Evolutionary conservation across 257 asterid genomes (phyloP).

Genomic region (Solanum corneliomulleri): DNA sequence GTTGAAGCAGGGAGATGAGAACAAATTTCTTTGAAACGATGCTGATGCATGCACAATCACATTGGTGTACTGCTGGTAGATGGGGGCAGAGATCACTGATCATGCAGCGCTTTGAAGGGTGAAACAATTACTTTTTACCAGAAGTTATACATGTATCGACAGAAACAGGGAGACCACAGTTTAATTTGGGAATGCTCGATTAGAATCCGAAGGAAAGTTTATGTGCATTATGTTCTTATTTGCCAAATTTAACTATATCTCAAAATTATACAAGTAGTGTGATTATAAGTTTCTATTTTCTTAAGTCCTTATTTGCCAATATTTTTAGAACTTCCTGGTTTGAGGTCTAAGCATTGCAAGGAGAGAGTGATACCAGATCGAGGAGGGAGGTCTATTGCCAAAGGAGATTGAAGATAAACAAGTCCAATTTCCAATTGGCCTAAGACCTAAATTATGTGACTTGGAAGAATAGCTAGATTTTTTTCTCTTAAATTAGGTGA

Average conservation of each 20-base stretch:
- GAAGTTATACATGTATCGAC: neutral
- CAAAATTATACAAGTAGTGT: neutral
- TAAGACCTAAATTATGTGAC: neutral
- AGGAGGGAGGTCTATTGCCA: neutral
- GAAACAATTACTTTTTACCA: neutral
- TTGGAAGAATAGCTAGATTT: neutral
- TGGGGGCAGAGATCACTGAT: neutral
- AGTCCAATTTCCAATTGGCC: neutral
- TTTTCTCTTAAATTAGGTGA: neutral
- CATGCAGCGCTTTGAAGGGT: neutral
- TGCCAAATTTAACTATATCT: too few relatives aligned
- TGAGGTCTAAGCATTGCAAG: neutral
- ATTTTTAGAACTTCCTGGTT: neutral
- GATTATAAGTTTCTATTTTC: neutral
- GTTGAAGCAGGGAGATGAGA: neutral
- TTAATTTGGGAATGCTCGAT: neutral
- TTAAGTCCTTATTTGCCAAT: neutral
- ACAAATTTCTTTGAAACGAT: neutral
- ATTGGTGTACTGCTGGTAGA: neutral
- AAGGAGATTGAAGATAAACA: neutral
- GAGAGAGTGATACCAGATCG: neutral
- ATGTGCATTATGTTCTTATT: neutral
- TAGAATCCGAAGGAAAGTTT: neutral
- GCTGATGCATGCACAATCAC: neutral
- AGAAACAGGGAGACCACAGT: neutral